These are phyloP conservation scores for Syzygium aqueum DNA, from an alignment of 345 rosid genomes.

Conservation along the genomic window DNA sequence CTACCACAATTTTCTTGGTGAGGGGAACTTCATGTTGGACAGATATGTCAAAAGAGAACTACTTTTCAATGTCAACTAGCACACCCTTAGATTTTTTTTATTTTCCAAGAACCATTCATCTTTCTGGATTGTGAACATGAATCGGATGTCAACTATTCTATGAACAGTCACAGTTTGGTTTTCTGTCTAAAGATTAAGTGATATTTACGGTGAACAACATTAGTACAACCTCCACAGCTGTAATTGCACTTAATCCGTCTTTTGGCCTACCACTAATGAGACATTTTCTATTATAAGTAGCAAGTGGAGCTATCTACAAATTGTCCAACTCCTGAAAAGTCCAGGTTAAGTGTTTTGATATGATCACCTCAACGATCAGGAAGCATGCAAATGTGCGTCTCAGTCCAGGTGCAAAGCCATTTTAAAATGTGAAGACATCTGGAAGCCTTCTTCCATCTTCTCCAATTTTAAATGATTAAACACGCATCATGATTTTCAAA, in stretches of 20 bases:
- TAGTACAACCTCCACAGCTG: background rate
- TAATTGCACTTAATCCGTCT: slow-evolving; percentile 1
- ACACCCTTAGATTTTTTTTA: background rate
- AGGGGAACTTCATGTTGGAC: background rate
- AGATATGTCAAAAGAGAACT: slow-evolving; percentile 2
- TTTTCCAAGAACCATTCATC: background rate
- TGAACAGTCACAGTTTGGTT: background rate
- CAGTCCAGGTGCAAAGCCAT: background rate
- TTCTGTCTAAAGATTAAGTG: background rate
- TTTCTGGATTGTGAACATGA: background rate
- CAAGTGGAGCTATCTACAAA: background rate
- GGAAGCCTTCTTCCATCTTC: background rate
- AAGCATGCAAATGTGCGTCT: background rate
- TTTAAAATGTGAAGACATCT: background rate
- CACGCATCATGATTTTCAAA: background rate
- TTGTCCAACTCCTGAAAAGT: background rate
- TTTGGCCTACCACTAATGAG: slow-evolving; percentile 5
- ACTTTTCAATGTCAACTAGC: background rate
- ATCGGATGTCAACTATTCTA: slow-evolving; percentile 1
- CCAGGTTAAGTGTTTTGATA: background rate
- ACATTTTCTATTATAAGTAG: background rate
- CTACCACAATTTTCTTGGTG: slow-evolving; percentile 3
- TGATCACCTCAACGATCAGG: background rate
- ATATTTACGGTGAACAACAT: background rate
- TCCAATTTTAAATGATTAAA: background rate